Base-by-base conservation (phyloP, 164 flowering plant genomes). In the Aristolochia contorta region DNA sequence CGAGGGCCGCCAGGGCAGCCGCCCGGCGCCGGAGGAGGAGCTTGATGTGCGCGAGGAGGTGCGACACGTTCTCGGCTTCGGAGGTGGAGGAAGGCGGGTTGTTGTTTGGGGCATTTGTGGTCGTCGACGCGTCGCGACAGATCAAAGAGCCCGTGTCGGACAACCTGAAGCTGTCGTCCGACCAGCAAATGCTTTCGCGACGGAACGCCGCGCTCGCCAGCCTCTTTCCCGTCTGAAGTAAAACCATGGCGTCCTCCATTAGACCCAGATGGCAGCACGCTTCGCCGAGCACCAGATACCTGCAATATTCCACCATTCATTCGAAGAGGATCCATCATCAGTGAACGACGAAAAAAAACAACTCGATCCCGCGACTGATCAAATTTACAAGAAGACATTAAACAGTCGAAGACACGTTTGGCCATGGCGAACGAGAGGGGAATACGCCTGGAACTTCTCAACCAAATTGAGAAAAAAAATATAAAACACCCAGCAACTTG, bases 221-320 rank as follows among this genome's bases (percentile, higher is more conserved):
- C 55, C 99, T 93, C 65, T 89, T 91, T 2, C 93, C 93, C 55
- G 93, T 87, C 62, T 94, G 99, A 51, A 94, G 91, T 3, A 94
- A 85, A 8, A 78, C 86, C 91, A 94, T 78, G 0, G 99, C 96
- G 65, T 94, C 97, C 71, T 94, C 97, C 92, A 94, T 82, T 60
- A 91, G 65, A 25, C 99, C 99, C 15, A 94, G 69, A 52, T 89
- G 96, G 69, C 82, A 80, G 63, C 96, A 90, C 3, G 97, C 99
- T 80, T 93, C 87, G 0, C 99, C 99, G 6, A 93, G 63, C 8
- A 90, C 85, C 73, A 82, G 62, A 72, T 89, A 94, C 79, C 98
- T 89, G 81, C 48, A 12, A 37, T 2, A 27, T 2, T 37, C 7
- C 43, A 37, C n/a, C n/a, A n/a, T n/a, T n/a, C n/a, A 10, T 37